Evolutionary conservation across 1,284 basidiomycete species (phyloP).

Genomic region (Ceratobasidium theobromae): DNA sequence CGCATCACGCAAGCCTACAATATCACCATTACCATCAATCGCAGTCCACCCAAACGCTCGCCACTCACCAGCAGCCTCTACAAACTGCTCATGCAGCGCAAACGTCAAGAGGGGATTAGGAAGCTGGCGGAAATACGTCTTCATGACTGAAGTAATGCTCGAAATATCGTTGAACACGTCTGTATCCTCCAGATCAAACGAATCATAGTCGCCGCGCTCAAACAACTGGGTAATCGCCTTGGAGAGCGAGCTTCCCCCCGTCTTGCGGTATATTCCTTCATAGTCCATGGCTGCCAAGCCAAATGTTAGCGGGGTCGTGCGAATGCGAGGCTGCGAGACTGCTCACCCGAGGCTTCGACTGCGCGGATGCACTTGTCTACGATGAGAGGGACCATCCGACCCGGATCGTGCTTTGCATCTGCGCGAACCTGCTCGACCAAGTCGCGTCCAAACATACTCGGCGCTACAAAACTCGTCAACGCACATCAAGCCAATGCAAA

Average conservation of each 20-base stretch:
- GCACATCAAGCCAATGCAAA: slow-evolving; percentile 16
- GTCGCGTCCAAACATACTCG: slow-evolving; percentile 89
- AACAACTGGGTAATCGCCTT: slow-evolving; percentile 94
- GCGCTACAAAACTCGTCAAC: slow-evolving; percentile 50
- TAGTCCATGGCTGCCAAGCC: slow-evolving; percentile 71
- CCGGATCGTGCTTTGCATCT: slow-evolving; percentile 62
- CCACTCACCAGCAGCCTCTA: slow-evolving; percentile 62
- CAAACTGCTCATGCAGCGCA: slow-evolving; percentile 88
- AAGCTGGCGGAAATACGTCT: slow-evolving; percentile 92
- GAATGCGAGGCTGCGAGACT: not conserved
- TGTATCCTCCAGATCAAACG: slow-evolving; percentile 85
- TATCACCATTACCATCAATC: slow-evolving; percentile 9
- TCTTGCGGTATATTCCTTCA: slow-evolving; percentile 97
- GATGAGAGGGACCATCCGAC: slow-evolving; percentile 73
- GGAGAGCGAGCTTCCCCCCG: slow-evolving; percentile 88
- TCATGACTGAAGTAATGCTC: slow-evolving; percentile 94
- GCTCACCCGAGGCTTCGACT: slow-evolving; percentile 80
- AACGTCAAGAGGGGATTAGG: slow-evolving; percentile 90
- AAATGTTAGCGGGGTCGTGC: not conserved
- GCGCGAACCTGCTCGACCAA: slow-evolving; percentile 79
- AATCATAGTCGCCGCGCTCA: slow-evolving; percentile 83
- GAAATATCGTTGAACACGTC: slow-evolving; percentile 97
- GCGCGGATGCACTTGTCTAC: slow-evolving; percentile 95
- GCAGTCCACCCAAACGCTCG: not conserved
- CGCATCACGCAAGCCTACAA: slow-evolving; percentile 60